Percentiles rank a stretch among this genome's conserved stretches.
Conservation (phyloP, 176 grass and related monocot genomes). For the Juncus inflexus region DNA sequence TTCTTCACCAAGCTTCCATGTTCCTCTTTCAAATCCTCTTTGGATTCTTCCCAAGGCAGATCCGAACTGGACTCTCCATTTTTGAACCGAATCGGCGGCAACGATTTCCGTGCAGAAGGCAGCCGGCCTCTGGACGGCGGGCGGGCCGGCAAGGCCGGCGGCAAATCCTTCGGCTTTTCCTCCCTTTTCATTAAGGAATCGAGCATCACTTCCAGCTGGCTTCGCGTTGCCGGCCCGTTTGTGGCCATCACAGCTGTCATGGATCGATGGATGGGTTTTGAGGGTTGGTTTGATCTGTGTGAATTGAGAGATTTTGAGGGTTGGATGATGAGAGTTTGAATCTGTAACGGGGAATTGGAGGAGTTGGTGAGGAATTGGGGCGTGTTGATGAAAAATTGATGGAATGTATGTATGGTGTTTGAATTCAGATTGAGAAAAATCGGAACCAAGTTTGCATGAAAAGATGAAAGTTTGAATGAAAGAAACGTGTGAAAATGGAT, state of each 20-base stretch:
- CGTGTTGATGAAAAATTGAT: too few species aligned
- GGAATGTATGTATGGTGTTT: too few species aligned
- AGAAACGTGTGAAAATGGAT: too few species aligned
- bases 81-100: constrained; percentile 21
- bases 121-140: constrained; percentile 19
- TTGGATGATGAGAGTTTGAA: too few species aligned
- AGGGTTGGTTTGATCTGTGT: too few species aligned
- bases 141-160: constrained; percentile 28
- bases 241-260: constrained; percentile 3
- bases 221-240: constrained; percentile 10
- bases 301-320: too few species aligned
- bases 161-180: constrained; percentile 28
- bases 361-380: too few species aligned
- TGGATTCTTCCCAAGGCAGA: background rate
- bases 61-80: background rate
- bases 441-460: too few species aligned
- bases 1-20: background rate
- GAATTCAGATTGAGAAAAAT: too few species aligned
- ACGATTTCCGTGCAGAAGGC: constrained; percentile 16
- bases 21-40: background rate
- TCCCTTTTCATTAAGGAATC: constrained; percentile 34
- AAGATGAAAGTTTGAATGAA: too few species aligned
- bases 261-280: too few species aligned
- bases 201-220: constrained; percentile 29
- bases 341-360: too few species aligned